These are phyloP conservation scores for Ambrosiella xylebori DNA, from an alignment of 2,329 filamentous ascomycete species.

Conservation along the genomic window DNA sequence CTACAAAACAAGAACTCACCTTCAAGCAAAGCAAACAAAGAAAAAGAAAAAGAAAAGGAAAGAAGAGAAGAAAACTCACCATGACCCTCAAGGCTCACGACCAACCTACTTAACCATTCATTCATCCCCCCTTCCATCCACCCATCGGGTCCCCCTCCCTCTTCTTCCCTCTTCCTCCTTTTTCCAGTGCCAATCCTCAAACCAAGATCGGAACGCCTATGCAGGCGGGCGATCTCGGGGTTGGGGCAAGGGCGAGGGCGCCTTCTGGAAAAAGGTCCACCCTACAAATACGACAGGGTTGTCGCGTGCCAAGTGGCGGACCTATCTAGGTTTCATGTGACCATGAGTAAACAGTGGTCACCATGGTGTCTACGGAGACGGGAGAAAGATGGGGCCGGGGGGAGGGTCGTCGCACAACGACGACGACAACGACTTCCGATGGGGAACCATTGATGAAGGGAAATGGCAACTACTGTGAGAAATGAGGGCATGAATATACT, in stretches of 20 bases:
- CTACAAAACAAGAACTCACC: neutral
- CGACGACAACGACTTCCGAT: no score
- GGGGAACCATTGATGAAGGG: no score
- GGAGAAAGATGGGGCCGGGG: no score
- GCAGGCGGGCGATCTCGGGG: neutral
- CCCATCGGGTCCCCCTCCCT: neutral
- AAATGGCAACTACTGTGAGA: no score
- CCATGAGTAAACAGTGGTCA: no score
- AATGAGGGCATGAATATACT: no score
- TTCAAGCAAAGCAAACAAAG: neutral
- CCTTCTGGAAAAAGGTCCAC: neutral
- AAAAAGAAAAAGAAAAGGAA: neutral
- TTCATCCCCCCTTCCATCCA: neutral
- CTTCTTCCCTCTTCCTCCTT: neutral
- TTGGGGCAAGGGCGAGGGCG: neutral
- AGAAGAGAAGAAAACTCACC: neutral
- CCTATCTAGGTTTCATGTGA: neutral
- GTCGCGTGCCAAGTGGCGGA: conserved; percentile 1
- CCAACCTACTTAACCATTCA: neutral
- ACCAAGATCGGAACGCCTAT: neutral
- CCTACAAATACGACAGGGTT: neutral
- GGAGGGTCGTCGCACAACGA: no score
- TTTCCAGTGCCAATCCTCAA: neutral
- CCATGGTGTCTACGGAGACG: no score
- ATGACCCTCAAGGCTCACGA: neutral